A percentile compares a stretch with the other conserved stretches of the same genome.
phyloP scores from a whole-genome alignment of 768 basidiomycete genomes.

The Tylopilus plumbeoviolaceoides region DNA sequence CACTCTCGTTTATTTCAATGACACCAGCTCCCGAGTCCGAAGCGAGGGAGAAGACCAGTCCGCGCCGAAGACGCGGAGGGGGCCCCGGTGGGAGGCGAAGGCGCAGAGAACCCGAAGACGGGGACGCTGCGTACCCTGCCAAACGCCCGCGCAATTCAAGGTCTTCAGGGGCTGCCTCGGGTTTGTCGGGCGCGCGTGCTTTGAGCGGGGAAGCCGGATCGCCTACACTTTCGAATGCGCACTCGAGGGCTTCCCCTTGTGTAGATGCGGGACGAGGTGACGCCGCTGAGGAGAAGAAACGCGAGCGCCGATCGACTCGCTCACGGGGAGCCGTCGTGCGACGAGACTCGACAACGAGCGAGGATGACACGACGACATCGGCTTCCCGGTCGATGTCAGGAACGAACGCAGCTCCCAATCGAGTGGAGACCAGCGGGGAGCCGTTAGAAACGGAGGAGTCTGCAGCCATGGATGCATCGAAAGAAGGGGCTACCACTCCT shows the following conservation, averaged over 20 bases:
- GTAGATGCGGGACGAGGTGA: slow-evolving; percentile 16
- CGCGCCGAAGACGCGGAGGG: slow-evolving; percentile 45
- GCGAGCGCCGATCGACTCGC: slow-evolving; percentile 46
- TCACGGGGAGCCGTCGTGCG: slow-evolving; percentile 39
- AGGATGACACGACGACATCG: slow-evolving; percentile 36
- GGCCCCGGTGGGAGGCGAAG: slow-evolving; percentile 47
- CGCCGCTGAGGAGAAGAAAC: slow-evolving; percentile 17
- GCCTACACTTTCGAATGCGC: slow-evolving; percentile 32
- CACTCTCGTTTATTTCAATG: slow-evolving; percentile 7
- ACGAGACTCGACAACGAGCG: slow-evolving; percentile 51
- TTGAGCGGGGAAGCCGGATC: slow-evolving; percentile 40
- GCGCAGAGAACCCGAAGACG: slow-evolving; percentile 57
- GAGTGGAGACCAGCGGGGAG: slow-evolving; percentile 15
- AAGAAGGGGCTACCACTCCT: slow-evolving; percentile 1
- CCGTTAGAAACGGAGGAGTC: slow-evolving; percentile 12
- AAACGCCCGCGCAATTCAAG: slow-evolving; percentile 58
- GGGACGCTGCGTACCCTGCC: slow-evolving; percentile 67
- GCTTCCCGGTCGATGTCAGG: slow-evolving; percentile 32
- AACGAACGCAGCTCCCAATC: slow-evolving; percentile 8
- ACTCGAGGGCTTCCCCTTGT: slow-evolving; percentile 22
- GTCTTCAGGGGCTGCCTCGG: slow-evolving; percentile 23
- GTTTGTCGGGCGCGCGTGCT: slow-evolving; percentile 13
- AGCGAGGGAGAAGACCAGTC: slow-evolving; percentile 43
- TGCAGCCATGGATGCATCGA: neutral
- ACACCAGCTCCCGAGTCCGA: slow-evolving; percentile 23